phyloP scores from a whole-genome alignment of 345 rosid genomes.

The Arabidopsis suecica region DNA sequence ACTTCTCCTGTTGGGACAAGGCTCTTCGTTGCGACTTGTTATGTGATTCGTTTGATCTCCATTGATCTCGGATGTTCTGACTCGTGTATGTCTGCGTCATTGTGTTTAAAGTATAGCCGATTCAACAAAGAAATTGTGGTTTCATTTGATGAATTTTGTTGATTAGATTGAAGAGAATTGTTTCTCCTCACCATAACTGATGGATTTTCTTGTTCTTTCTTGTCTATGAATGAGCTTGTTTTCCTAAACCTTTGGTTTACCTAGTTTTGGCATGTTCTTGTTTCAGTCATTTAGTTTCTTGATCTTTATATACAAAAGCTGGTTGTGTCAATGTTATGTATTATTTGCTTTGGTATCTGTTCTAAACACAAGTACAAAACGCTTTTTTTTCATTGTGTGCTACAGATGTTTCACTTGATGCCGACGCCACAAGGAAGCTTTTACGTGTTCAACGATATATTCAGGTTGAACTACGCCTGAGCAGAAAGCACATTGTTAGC shows the following conservation, averaged over 20 bases:
- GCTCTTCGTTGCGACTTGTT: background rate
- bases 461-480: conserved; percentile 98
- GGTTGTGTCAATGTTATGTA: background rate
- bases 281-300: conserved; percentile 4
- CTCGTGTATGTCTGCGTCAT: background rate
- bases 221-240: no score
- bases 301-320: background rate
- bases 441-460: conserved; percentile 88
- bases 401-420: conserved; percentile 98
- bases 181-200: background rate
- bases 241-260: no score
- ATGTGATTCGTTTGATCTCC: conserved; percentile 8
- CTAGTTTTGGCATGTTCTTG: background rate
- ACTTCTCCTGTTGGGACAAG: background rate
- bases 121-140: no score
- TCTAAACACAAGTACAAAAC: background rate
- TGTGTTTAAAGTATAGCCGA: conserved; percentile 1
- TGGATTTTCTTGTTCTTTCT: no score
- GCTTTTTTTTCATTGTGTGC: conserved; percentile 32
- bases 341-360: background rate
- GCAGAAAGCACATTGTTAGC: conserved; percentile 21
- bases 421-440: conserved; percentile 95
- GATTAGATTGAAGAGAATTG: background rate
- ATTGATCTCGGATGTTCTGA: background rate
- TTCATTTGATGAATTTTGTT: background rate